Percentiles rank a stretch among this genome's conserved stretches.
phyloP scores from a whole-genome alignment of 2,329 filamentous ascomycete species.

The Hymenoscyphus infarciens region DNA sequence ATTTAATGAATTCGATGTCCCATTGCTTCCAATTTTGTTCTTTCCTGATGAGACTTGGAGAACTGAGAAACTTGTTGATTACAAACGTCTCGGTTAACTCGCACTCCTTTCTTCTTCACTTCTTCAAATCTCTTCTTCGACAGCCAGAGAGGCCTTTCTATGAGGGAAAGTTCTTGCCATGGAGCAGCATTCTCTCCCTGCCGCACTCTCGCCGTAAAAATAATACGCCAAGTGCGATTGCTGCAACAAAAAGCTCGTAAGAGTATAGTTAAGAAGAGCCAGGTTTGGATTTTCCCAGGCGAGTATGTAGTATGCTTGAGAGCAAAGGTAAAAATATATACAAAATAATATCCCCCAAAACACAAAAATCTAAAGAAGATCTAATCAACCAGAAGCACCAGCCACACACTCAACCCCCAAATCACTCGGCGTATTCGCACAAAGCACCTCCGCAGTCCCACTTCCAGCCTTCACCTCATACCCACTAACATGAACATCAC shows the following conservation, averaged over 20 bases:
- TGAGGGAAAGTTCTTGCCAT: too few relatives aligned
- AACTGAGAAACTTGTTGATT: too few relatives aligned
- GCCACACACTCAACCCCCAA: constrained; percentile 1
- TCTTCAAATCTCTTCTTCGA: too few relatives aligned
- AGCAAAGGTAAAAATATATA: background rate
- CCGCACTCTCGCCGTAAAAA: too few relatives aligned
- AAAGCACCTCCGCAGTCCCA: constrained; percentile 36
- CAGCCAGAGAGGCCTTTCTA: too few relatives aligned
- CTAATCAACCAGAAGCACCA: constrained; percentile 4
- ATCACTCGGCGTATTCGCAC: constrained; percentile 31
- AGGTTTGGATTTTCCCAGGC: background rate
- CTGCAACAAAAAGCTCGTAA: too few relatives aligned
- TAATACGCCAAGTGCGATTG: background rate
- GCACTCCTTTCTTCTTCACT: too few relatives aligned
- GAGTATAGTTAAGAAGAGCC: background rate
- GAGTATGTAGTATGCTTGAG: background rate
- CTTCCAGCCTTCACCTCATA: constrained; percentile 37
- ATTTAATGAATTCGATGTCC: background rate
- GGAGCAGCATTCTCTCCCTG: too few relatives aligned
- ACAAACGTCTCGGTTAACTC: too few relatives aligned
- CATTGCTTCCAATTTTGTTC: background rate
- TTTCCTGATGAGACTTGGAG: background rate
- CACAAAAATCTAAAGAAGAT: background rate
- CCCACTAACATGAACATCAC: constrained; percentile 35
- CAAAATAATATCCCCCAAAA: background rate